Evolutionary conservation across 2,329 filamentous ascomycete species (phyloP).

Genomic region (Colletotrichum brevisporum): DNA sequence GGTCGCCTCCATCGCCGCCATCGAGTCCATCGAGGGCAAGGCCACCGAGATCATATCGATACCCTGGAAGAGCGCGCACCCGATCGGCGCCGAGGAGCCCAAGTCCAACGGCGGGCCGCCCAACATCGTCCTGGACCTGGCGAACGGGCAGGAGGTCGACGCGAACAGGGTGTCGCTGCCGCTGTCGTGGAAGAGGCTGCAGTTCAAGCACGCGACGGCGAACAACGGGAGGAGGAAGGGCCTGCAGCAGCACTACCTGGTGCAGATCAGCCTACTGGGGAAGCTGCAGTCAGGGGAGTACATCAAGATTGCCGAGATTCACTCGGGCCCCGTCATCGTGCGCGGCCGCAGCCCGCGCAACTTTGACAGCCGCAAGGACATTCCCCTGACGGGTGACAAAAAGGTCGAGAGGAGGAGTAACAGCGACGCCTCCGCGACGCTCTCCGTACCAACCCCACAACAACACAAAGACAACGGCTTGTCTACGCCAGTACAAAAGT

Average conservation of each 20-base stretch:
- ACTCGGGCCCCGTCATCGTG: slow-evolving; percentile 94
- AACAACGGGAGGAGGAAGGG: slow-evolving; percentile 97
- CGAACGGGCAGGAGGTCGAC: slow-evolving; percentile 78
- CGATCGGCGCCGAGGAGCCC: slow-evolving; percentile 63
- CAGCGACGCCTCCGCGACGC: slow-evolving; percentile 43
- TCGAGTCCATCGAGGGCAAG: slow-evolving; percentile 94
- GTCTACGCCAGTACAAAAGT: slow-evolving; percentile 38
- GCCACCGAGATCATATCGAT: slow-evolving; percentile 95
- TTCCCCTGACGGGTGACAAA: slow-evolving; percentile 76
- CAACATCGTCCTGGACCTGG: slow-evolving; percentile 68
- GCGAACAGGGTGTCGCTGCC: slow-evolving; percentile 84
- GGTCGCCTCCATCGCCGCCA: slow-evolving; percentile 85
- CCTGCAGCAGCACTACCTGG: slow-evolving; percentile 93
- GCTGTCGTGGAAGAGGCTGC: slow-evolving; percentile 92
- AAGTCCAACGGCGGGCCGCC: slow-evolving; percentile 67
- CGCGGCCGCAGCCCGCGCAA: slow-evolving; percentile 93
- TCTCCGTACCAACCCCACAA: background rate
- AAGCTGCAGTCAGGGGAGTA: slow-evolving; percentile 78
- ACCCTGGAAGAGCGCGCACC: slow-evolving; percentile 87
- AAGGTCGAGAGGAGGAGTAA: slow-evolving; percentile 61
- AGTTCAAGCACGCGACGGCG: slow-evolving; percentile 96
- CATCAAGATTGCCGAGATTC: slow-evolving; percentile 84
- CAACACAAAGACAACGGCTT: slow-evolving; percentile 45
- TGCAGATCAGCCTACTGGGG: slow-evolving; percentile 86
- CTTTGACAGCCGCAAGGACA: slow-evolving; percentile 91